A percentile compares a stretch with the other conserved stretches of the same genome.
phyloP scores from a whole-genome alignment of 2,329 filamentous ascomycete species.

The Diaporthe amygdali region DNA sequence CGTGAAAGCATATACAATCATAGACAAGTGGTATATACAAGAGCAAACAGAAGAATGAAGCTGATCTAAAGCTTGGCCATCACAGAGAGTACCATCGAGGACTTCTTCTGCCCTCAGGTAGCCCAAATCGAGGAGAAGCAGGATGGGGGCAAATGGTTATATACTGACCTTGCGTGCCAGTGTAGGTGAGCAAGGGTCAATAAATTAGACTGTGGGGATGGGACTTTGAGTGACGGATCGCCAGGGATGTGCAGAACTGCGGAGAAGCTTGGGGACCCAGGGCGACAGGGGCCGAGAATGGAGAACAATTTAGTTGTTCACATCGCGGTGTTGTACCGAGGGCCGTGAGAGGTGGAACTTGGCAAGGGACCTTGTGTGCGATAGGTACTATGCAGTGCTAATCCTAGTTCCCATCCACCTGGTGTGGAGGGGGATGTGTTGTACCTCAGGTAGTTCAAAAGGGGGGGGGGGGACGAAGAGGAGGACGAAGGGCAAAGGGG shows the following conservation, averaged over 20 bases:
- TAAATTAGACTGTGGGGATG: conserved; percentile 24
- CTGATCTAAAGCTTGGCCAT: conserved; percentile 10
- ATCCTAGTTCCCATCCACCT: neutral
- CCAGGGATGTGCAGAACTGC: conserved; percentile 28
- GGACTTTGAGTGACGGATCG: conserved; percentile 26
- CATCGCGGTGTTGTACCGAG: neutral
- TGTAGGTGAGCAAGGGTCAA: conserved; percentile 33
- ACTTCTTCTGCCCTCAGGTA: neutral
- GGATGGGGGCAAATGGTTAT: conserved; percentile 45
- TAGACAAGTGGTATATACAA: conserved; percentile 23
- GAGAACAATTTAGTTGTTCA: conserved; percentile 1
- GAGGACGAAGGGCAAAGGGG: neutral
- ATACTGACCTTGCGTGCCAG: conserved; percentile 43
- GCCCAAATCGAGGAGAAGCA: conserved; percentile 35
- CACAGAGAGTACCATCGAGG: neutral
- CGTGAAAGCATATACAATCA: conserved; percentile 2
- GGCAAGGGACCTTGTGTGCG: neutral
- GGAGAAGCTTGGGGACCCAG: conserved; percentile 32
- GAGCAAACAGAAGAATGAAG: neutral
- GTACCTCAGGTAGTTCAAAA: neutral
- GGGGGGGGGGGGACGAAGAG: neutral
- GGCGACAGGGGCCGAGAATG: conserved; percentile 6
- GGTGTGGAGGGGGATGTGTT: neutral
- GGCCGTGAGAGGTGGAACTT: conserved; percentile 10
- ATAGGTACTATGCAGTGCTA: neutral